Base-by-base conservation (phyloP, 23 red algal genomes). In the Gracilaria domingensis region DNA sequence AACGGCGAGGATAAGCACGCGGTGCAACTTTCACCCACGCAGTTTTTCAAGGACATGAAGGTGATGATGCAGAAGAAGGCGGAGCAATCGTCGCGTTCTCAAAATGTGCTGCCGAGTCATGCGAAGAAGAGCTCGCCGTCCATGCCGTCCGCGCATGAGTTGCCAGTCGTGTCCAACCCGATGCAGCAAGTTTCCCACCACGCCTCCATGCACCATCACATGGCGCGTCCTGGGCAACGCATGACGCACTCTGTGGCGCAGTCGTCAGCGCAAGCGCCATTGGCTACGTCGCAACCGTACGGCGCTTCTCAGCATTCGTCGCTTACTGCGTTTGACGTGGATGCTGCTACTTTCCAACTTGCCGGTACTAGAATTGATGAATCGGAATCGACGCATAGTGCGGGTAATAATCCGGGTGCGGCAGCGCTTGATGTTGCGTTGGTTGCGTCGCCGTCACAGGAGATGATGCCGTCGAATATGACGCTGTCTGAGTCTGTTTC, bases 41-140 rank as follows among this genome's bases (percentile, higher is more conserved):
- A 90, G 57, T 47, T 90, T 35, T 79, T 90, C 57, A 74, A 38
- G 21, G 64, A 90, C 36, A 90, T 90, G 87, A 90, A 90, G 76
- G 74, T 61, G 26, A 80, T 90, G 87, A 57, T 90, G 32, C 87
- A 90, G 56, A 71, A 90, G 55, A 88, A 75, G 54, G 53, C 50
- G 16, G 40, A 78, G 42, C 66, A 59, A 64, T 44, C 84, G 39
- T 59, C 79, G 53, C 45, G 79, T 0, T 2, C 77, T 11, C 48
- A 55, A 33, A 6, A 39, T 29, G 32, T n/a, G 40, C n/a, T 26
- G 11, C 33, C 54, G 35, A 9, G 24, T 49, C 20, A 18, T 33
- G 8, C 30, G 24, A 81, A 81, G 34, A 61, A 55, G 25, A 24
- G 4, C 21, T 23, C 79, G 21, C 13, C 53, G 33, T 82, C 54